Evolutionary conservation across 2,329 filamentous ascomycete species (phyloP).

Genomic region (Colletotrichum aenigma): DNA sequence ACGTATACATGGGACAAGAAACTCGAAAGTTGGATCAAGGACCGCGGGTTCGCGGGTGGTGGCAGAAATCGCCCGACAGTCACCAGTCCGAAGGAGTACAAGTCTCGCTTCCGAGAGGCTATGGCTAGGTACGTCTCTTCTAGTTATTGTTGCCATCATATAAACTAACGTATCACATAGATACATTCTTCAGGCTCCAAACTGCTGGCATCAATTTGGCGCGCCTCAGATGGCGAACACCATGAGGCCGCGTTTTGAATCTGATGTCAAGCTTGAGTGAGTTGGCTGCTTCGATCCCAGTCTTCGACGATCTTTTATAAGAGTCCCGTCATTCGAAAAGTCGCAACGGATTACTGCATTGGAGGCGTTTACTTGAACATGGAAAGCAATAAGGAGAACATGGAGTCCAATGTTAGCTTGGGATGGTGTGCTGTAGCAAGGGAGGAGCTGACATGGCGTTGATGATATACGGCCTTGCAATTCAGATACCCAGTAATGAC

Average conservation of each 20-base stretch:
- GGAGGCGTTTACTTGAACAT: background rate
- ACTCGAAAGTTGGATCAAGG: slow-evolving; percentile 99
- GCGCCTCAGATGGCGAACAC: slow-evolving; percentile 23
- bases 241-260: slow-evolving; percentile 21
- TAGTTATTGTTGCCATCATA: background rate
- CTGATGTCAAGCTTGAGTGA: slow-evolving; percentile 6
- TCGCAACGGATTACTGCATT: background rate
- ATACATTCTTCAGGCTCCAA: slow-evolving; percentile 76
- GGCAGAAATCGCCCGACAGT: slow-evolving; percentile 89
- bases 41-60: slow-evolving; percentile 80
- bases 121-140: slow-evolving; percentile 79
- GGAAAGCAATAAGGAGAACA: background rate
- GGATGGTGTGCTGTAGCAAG: background rate
- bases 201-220: slow-evolving; percentile 76
- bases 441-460: background rate
- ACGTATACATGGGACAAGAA: slow-evolving; percentile 99
- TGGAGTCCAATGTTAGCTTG: background rate
- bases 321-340: background rate
- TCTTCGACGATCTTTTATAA: background rate
- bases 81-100: slow-evolving; percentile 96
- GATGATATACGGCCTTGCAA: slow-evolving; percentile 13
- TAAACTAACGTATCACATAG: slow-evolving; percentile 33
- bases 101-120: slow-evolving; percentile 91
- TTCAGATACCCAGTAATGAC: slow-evolving; percentile 15
- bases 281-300: background rate